phyloP scores from a whole-genome alignment of 345 rosid species.

The Syzygium oleosum region DNA sequence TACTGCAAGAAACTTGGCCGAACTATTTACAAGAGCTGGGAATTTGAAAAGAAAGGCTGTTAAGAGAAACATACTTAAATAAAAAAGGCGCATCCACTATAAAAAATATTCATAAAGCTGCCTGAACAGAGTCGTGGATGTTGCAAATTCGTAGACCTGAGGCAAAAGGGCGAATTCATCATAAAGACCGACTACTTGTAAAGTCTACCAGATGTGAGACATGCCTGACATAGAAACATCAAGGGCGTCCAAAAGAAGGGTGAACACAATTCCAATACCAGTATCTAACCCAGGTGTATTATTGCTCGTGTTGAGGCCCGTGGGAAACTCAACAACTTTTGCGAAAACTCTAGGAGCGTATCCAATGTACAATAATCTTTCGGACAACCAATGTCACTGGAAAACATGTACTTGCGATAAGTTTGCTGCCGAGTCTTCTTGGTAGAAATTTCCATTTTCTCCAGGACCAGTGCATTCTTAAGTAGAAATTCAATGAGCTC shows the following conservation, averaged over 20 bases:
- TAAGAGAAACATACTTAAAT: rapidly evolving
- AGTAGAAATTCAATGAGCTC: neutral
- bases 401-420: rapidly evolving
- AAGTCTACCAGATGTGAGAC: neutral
- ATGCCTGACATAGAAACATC: neutral
- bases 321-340: neutral
- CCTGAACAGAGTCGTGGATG: neutral
- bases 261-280: neutral
- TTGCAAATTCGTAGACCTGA: neutral
- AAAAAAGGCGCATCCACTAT: neutral
- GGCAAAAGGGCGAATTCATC: neutral
- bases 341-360: neutral
- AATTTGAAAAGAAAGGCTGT: neutral
- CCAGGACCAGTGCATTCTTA: neutral
- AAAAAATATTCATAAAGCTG: neutral
- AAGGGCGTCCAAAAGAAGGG: neutral
- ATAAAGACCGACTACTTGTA: neutral
- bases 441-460: neutral
- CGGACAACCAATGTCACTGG: neutral
- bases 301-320: neutral
- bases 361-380: neutral
- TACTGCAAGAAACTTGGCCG: neutral
- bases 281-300: neutral
- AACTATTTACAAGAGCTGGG: neutral
- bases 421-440: neutral